Base-by-base conservation (phyloP, 2,329 filamentous ascomycete species). In the Microascus cirrosus region DNA sequence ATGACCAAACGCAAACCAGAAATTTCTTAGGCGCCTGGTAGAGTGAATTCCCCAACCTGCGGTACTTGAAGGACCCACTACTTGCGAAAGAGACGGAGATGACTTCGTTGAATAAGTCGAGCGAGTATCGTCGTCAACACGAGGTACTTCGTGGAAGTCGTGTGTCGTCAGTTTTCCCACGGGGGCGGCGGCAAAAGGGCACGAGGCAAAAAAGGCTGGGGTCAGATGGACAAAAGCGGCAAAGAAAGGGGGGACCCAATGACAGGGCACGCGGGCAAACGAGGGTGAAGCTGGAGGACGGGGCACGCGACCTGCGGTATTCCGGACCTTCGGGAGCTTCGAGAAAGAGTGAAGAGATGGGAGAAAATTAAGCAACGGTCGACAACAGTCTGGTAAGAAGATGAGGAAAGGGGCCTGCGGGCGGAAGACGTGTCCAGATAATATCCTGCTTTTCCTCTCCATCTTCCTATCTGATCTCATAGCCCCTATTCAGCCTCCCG, bases 151-250 rank as follows among this genome's bases (percentile, higher is more conserved):
- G 22, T 24, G 18, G 55, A 3, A 25, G 39, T 28, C 7, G 55
- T 35, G 54, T 56, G 55, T 56, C 34, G 45, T 36, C 45, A 22
- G 8, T 24, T 22, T 24, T 22, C 45, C 22, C 45, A 24, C 45
- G 36, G 36, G 36, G 36, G 18, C 36, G 18, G 36, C 36, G 54
- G 28, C 20, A 18, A 20, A 24, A 45, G 54, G 39, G 36, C 54
- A 55, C 54, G 54, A 55, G 36, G 36, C 20, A 50, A 20, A 45
- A n/a, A 45, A n/a, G 55, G 32, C 28, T 32, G 39, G 54, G 55
- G 55, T 56, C 55, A 56, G 55, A 51, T 56, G 55, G 42, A 13
- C 55, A 56, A 18, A 51, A 50, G 45, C 15, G n/a, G 25, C n/a
- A 50, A 22, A 11, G n/a, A 13, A 24, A 56, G n/a, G 34, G n/a